Evolutionary conservation across 352 stramenopile genomes (phyloP).

Genomic region (Globisporangium mamillatum): DNA sequence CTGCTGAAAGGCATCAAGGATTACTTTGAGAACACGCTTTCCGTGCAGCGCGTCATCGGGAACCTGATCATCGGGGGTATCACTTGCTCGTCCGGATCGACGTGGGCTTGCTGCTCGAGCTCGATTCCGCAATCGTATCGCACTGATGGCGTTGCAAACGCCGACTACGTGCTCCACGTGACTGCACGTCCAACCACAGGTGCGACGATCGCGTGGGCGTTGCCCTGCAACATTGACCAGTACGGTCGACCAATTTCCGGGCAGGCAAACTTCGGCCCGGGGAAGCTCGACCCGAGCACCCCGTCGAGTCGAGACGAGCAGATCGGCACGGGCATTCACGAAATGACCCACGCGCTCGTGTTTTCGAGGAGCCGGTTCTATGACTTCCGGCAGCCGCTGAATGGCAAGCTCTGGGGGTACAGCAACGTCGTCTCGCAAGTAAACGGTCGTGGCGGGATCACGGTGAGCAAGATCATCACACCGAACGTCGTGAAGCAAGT

Average conservation of each 20-base stretch:
- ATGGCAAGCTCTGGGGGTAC: slow-evolving; percentile 56
- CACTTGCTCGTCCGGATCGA: slow-evolving; percentile 30
- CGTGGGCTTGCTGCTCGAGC: slow-evolving; percentile 66
- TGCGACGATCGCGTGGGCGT: slow-evolving; percentile 69
- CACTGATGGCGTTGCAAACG: slow-evolving; percentile 49
- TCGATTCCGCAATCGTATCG: slow-evolving; percentile 49
- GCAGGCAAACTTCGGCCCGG: slow-evolving; percentile 79
- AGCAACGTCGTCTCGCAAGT: slow-evolving; percentile 60
- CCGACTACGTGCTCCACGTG: slow-evolving; percentile 79
- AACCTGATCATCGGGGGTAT: slow-evolving; percentile 67
- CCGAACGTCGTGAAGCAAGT: slow-evolving; percentile 58
- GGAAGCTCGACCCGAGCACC: slow-evolving; percentile 43
- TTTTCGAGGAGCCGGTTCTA: slow-evolving; percentile 64
- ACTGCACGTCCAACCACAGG: slow-evolving; percentile 69
- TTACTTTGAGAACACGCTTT: slow-evolving; percentile 61
- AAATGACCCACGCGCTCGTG: slow-evolving; percentile 82
- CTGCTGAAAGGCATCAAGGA: slow-evolving; percentile 58
- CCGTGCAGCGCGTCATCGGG: slow-evolving; percentile 60
- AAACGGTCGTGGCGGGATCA: slow-evolving; percentile 40
- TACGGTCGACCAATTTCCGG: slow-evolving; percentile 74
- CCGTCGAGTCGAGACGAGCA: slow-evolving; percentile 50
- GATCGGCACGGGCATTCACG: slow-evolving; percentile 71
- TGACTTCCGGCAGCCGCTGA: slow-evolving; percentile 62
- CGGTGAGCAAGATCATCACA: slow-evolving; percentile 73
- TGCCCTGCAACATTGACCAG: slow-evolving; percentile 80